phyloP scores from a whole-genome alignment of 208 protist genomes.

The Crithidia sp. region DNA sequence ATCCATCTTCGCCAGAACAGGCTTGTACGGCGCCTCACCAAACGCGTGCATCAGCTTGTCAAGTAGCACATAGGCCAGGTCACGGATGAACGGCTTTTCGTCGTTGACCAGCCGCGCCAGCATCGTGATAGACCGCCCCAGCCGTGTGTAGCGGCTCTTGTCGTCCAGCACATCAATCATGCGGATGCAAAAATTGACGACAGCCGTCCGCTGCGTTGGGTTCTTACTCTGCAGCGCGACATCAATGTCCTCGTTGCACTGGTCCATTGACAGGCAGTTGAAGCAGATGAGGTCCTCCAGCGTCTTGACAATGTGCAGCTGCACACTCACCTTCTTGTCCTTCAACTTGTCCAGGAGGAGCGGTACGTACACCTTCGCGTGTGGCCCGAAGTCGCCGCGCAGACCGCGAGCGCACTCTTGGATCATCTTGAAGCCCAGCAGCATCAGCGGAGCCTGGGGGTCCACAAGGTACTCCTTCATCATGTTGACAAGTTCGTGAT shows the following conservation, averaged over 20 bases:
- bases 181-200: constrained; percentile 69
- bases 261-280: constrained; percentile 82
- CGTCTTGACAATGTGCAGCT: constrained; percentile 78
- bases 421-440: constrained; percentile 86
- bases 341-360: constrained; percentile 90
- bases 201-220: constrained; percentile 72
- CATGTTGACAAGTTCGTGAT: constrained; percentile 80
- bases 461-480: constrained; percentile 79
- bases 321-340: constrained; percentile 89
- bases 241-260: constrained; percentile 87
- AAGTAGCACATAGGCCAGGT: constrained; percentile 68
- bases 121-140: constrained; percentile 47
- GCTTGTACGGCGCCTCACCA: constrained; percentile 57
- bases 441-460: constrained; percentile 86
- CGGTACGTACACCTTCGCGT: constrained; percentile 54
- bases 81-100: constrained; percentile 79
- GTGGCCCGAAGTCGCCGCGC: constrained; percentile 52
- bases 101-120: constrained; percentile 81
- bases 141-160: constrained; percentile 44
- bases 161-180: constrained; percentile 59
- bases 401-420: constrained; percentile 79
- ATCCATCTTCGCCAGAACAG: constrained; percentile 65
- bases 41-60: constrained; percentile 54
- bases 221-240: constrained; percentile 74
- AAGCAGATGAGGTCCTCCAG: constrained; percentile 78